These are phyloP conservation scores for Dothistroma septosporum DNA, from an alignment of 2,329 filamentous ascomycete species.

Conservation along the genomic window DNA sequence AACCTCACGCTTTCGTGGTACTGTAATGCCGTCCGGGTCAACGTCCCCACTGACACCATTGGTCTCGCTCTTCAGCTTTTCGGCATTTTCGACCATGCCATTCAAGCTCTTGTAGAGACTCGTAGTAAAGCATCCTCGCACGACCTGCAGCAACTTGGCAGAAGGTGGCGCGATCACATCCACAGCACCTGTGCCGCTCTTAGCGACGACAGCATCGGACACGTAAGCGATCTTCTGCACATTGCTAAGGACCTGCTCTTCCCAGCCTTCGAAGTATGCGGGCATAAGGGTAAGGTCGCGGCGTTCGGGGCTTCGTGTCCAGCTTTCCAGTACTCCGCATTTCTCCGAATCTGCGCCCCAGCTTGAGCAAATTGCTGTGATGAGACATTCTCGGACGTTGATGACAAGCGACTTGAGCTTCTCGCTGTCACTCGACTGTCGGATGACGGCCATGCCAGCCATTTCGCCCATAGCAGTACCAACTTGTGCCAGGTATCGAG, in stretches of 20 bases:
- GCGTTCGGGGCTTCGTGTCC: conserved; percentile 76
- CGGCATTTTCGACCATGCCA: conserved; percentile 95
- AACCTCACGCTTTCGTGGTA: conserved; percentile 23
- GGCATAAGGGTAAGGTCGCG: conserved; percentile 91
- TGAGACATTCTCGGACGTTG: conserved; percentile 75
- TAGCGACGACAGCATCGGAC: conserved; percentile 67
- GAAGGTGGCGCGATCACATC: conserved; percentile 83
- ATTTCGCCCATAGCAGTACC: conserved; percentile 86
- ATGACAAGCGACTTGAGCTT: conserved; percentile 71
- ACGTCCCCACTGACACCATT: conserved; percentile 51
- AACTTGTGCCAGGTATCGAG: conserved; percentile 74
- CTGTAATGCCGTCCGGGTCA: conserved; percentile 48
- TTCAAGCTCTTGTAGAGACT: conserved; percentile 91
- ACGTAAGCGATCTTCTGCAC: conserved; percentile 97
- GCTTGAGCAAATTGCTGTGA: conserved; percentile 77
- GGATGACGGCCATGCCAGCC: conserved; percentile 67
- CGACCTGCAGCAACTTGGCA: conserved; percentile 82
- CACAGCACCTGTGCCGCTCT: conserved; percentile 57
- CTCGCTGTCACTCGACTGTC: conserved; percentile 52
- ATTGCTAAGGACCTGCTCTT: conserved; percentile 72
- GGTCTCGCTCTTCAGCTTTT: conserved; percentile 60
- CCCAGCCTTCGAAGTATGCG: conserved; percentile 76
- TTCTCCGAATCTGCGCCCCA: conserved; percentile 94
- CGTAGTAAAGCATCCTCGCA: conserved; percentile 85
- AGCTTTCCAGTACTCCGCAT: conserved; percentile 88